phyloP scores from a whole-genome alignment of 441 rosid species.

The Gossypium trilobum region DNA sequence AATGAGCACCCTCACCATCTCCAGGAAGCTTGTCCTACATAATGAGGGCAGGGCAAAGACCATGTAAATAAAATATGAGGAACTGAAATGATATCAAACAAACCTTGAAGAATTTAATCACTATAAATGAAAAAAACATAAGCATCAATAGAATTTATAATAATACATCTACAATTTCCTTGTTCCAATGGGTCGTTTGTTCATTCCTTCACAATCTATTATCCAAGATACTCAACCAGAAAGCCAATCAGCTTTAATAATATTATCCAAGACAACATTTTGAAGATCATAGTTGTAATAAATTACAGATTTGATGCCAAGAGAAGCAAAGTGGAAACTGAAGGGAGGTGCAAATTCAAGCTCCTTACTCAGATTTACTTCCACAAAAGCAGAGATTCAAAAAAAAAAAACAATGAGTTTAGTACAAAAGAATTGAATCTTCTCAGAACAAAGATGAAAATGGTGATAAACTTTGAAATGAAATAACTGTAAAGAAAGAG shows the following conservation, averaged over 20 bases:
- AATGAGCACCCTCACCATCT: conserved; percentile 39
- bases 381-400: neutral
- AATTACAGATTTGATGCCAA: conserved; percentile 2
- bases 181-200: too few species aligned
- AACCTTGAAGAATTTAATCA: neutral
- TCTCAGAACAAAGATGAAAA: neutral
- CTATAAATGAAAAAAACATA: neutral
- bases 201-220: neutral
- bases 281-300: neutral
- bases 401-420: neutral
- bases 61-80: neutral
- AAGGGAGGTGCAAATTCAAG: neutral
- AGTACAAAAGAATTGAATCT: neutral
- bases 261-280: neutral
- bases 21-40: conserved; percentile 46
- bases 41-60: neutral
- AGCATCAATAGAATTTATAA: neutral
- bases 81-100: neutral
- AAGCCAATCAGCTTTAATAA: neutral
- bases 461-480: neutral
- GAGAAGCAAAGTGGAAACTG: neutral
- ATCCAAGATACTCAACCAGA: neutral
- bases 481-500: conserved; percentile 1
- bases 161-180: neutral
- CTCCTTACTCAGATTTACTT: neutral